phyloP scores from a whole-genome alignment of 495 filamentous ascomycete genomes.

The Terfezia boudieri region DNA sequence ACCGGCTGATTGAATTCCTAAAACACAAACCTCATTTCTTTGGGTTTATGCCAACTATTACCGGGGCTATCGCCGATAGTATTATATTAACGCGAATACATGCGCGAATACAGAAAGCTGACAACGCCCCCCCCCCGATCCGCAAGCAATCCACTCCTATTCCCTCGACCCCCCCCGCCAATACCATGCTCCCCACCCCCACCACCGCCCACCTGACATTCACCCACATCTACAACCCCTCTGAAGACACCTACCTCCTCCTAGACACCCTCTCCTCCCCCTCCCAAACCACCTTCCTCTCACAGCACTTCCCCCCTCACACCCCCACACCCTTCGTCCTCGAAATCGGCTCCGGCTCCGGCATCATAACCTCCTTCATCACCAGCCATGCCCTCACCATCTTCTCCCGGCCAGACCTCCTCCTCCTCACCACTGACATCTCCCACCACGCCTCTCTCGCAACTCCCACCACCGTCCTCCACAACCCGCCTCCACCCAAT shows the following conservation, averaged over 20 bases:
- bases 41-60: too few species aligned
- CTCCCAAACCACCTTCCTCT: slow-evolving; percentile 9
- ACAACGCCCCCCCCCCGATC: neutral
- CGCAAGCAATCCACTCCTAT: neutral
- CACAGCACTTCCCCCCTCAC: slow-evolving; percentile 6
- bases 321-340: slow-evolving; percentile 26
- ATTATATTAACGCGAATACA: too few species aligned
- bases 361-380: slow-evolving; percentile 71
- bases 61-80: too few species aligned
- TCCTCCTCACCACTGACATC: slow-evolving; percentile 57
- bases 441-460: slow-evolving; percentile 60
- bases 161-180: neutral
- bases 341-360: slow-evolving; percentile 82
- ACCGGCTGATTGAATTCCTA: too few species aligned
- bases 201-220: neutral
- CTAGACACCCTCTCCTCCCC: slow-evolving; percentile 62
- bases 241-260: slow-evolving; percentile 87
- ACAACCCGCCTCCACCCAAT: slow-evolving; percentile 1
- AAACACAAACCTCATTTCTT: too few species aligned
- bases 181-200: neutral
- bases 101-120: neutral
- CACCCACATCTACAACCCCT: slow-evolving; percentile 55
- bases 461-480: slow-evolving; percentile 36
- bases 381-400: slow-evolving; percentile 49
- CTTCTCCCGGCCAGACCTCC: slow-evolving; percentile 45